A percentile compares a stretch with the other conserved stretches of the same genome.
Conservation (phyloP, 2,329 filamentous ascomycete species). For the Microcera coccophila region DNA sequence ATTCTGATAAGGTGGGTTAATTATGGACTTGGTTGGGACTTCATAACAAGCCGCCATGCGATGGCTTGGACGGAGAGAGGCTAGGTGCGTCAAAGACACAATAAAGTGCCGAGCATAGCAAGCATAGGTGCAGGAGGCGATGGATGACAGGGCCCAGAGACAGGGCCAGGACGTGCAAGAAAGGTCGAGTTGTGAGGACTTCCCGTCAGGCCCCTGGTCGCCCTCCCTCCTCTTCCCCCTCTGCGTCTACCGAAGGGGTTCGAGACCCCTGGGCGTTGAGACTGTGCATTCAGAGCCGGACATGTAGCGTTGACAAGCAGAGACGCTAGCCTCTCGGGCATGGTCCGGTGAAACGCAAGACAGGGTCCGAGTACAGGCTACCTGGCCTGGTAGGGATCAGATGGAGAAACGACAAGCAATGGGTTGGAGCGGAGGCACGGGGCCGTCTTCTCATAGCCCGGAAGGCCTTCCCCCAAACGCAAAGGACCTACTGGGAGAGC, state of each 20-base stretch:
- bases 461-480: conserved; percentile 26
- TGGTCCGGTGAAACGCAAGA: conserved; percentile 18
- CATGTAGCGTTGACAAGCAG: conserved; percentile 28
- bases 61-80: conserved; percentile 19
- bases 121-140: conserved; percentile 20
- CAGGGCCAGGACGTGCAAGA: conserved; percentile 18
- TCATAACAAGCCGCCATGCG: conserved; percentile 27
- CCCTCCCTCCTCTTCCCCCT: conserved; percentile 24
- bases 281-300: conserved; percentile 16
- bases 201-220: conserved; percentile 24
- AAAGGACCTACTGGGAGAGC: conserved; percentile 17
- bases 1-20: conserved; percentile 23
- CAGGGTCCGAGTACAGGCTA: conserved; percentile 23
- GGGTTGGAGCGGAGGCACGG: conserved; percentile 28
- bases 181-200: conserved; percentile 22
- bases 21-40: conserved; percentile 25
- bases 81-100: conserved; percentile 17
- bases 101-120: conserved; percentile 28
- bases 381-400: conserved; percentile 23
- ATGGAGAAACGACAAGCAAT: conserved; percentile 24
- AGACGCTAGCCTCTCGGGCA: conserved; percentile 21
- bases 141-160: conserved; percentile 9
- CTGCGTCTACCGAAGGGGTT: conserved; percentile 30
- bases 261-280: conserved; percentile 24
- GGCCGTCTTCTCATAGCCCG: conserved; percentile 27